Evolutionary conservation across 2,329 filamentous ascomycete genomes (phyloP).

Genomic region (Neocucurbitaria cava): DNA sequence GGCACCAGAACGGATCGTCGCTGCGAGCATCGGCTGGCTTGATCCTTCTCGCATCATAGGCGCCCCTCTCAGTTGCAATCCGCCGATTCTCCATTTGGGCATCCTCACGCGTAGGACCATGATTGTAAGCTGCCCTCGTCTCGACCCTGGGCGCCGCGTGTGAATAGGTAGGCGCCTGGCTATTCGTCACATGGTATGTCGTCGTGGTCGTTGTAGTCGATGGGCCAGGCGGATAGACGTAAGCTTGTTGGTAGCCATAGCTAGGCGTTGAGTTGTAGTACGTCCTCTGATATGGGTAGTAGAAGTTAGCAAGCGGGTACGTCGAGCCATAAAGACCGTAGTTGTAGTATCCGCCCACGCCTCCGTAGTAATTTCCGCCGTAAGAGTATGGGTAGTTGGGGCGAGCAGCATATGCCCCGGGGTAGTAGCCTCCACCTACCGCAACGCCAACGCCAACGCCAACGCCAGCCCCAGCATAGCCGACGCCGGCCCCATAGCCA

Average conservation of each 20-base stretch:
- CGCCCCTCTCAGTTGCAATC: conserved; percentile 40
- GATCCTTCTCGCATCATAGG: conserved; percentile 39
- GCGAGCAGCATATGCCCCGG: conserved; percentile 34
- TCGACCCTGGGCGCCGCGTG: conserved; percentile 12
- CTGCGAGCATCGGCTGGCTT: conserved; percentile 41
- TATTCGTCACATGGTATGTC: conserved; percentile 36
- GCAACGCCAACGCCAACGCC: conserved; percentile 22
- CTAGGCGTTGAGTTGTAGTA: conserved; percentile 34
- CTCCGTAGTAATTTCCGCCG: conserved; percentile 15
- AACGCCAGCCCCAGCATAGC: conserved; percentile 21
- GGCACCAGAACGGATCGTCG: conserved; percentile 48
- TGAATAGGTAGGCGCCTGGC: conserved; percentile 14
- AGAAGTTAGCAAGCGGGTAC: conserved; percentile 47
- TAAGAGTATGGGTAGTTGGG: conserved; percentile 28
- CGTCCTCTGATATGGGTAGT: conserved; percentile 40
- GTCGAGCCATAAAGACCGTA: conserved; percentile 32
- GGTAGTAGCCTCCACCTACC: conserved; percentile 28
- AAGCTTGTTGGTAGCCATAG: conserved; percentile 30
- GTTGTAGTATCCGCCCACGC: conserved; percentile 33
- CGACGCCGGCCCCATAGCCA: conserved; percentile 17
- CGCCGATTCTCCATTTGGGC: conserved; percentile 39
- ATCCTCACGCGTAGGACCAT: conserved; percentile 28
- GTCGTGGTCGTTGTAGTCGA: conserved; percentile 26
- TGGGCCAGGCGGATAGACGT: conserved; percentile 32
- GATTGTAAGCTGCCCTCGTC: conserved; percentile 20